These are phyloP conservation scores for Stereum hirsutum DNA, from an alignment of 1,284 basidiomycete species.

Conservation along the genomic window DNA sequence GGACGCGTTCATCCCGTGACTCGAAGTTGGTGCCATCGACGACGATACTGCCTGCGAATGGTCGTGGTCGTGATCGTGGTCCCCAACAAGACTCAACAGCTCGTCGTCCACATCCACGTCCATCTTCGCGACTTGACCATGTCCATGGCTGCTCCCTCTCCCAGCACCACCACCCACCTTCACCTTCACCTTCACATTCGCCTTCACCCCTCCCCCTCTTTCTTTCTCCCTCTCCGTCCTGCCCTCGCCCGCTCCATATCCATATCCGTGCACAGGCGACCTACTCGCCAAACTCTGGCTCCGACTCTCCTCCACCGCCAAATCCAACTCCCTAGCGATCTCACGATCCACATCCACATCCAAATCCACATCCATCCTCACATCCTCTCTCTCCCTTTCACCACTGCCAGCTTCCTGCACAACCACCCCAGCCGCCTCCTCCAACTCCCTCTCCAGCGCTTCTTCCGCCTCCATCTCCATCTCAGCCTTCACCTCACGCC, in stretches of 20 bases:
- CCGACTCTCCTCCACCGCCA: constrained; percentile 1
- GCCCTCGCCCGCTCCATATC: no score
- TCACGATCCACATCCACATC: constrained; percentile 21
- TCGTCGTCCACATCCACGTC: constrained; percentile 64
- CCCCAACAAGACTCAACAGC: constrained; percentile 31
- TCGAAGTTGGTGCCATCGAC: no score
- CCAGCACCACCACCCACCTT: not conserved
- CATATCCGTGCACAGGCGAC: no score
- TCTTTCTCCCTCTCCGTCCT: no score
- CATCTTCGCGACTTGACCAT: constrained; percentile 1
- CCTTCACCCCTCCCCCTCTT: no score
- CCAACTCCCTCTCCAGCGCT: constrained; percentile 36
- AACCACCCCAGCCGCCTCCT: constrained; percentile 14
- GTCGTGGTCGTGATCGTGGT: not conserved
- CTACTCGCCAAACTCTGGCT: not conserved
- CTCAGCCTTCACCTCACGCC: constrained; percentile 29
- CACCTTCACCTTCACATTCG: no score
- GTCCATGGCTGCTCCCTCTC: not conserved
- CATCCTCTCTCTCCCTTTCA: not conserved
- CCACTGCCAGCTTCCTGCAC: not conserved
- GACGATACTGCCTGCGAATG: no score
- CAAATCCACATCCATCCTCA: constrained; percentile 14
- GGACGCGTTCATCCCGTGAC: no score
- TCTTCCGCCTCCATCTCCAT: constrained; percentile 5
- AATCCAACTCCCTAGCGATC: constrained; percentile 3